Percentiles rank a stretch among this genome's conserved stretches.
Evolutionary conservation across 108 stramenopile species (phyloP).

Genomic region (Conticribra weissflogii): DNA sequence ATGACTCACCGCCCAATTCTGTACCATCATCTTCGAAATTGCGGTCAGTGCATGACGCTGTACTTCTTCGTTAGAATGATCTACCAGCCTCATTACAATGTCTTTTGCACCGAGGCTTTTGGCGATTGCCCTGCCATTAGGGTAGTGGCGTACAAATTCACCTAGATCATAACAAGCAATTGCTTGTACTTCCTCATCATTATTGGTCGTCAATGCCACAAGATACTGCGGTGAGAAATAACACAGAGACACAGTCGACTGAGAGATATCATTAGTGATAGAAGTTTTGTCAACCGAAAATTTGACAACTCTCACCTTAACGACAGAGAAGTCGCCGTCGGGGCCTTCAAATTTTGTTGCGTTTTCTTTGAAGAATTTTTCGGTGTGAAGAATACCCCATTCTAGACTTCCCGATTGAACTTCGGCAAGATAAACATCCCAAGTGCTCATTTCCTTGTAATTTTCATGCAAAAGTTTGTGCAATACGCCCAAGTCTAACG

Average conservation of each 20-base stretch:
- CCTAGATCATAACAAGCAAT: slow-evolving; percentile 98
- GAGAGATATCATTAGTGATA: slow-evolving; percentile 33
- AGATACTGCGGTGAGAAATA: slow-evolving; percentile 50
- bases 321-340: slow-evolving; percentile 76
- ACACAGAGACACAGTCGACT: background rate
- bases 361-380: slow-evolving; percentile 93
- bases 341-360: slow-evolving; percentile 80
- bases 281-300: background rate
- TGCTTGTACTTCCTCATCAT: slow-evolving; percentile 89
- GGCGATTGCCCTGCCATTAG: slow-evolving; percentile 90
- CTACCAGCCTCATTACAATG: slow-evolving; percentile 91
- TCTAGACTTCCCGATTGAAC: slow-evolving; percentile 87
- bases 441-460: slow-evolving; percentile 92
- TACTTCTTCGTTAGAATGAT: slow-evolving; percentile 90
- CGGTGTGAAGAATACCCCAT: slow-evolving; percentile 95
- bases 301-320: slow-evolving; percentile 50
- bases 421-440: slow-evolving; percentile 93
- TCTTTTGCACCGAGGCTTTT: slow-evolving; percentile 94
- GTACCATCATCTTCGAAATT: slow-evolving; percentile 96
- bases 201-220: slow-evolving; percentile 77
- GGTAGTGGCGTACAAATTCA: slow-evolving; percentile 96
- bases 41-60: slow-evolving; percentile 95
- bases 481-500: slow-evolving; percentile 66
- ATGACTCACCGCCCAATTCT: slow-evolving; percentile 73
- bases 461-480: slow-evolving; percentile 85